phyloP scores from a whole-genome alignment of 352 stramenopile species.

The Globisporangium nagaii region DNA sequence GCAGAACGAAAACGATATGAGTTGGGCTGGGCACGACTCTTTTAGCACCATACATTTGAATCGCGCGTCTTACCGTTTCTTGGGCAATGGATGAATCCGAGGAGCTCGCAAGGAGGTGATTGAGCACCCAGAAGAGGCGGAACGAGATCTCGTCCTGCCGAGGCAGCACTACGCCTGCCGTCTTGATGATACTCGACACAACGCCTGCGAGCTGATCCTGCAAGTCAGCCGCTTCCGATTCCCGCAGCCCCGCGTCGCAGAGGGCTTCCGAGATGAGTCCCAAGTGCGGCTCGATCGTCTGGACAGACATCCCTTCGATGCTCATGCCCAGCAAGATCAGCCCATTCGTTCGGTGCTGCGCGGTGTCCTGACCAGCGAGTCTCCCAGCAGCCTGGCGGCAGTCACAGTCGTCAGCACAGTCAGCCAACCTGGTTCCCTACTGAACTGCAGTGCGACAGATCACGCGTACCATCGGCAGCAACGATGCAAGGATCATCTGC shows the following conservation, averaged over 20 bases:
- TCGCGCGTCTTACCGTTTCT: conserved; percentile 52
- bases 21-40: too few relatives aligned
- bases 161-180: conserved; percentile 29
- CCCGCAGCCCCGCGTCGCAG: conserved; percentile 58
- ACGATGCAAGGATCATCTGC: conserved; percentile 64
- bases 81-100: conserved; percentile 39
- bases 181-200: conserved; percentile 56
- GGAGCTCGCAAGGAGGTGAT: conserved; percentile 57
- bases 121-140: conserved; percentile 79
- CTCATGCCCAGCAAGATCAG: conserved; percentile 77
- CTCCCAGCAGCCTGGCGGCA: conserved; percentile 34
- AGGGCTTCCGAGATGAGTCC: conserved; percentile 69
- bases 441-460: too few relatives aligned
- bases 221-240: conserved; percentile 65
- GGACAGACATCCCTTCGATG: conserved; percentile 66
- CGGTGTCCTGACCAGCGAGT: conserved; percentile 66
- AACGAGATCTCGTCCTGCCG: conserved; percentile 51
- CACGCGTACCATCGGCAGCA: conserved; percentile 64
- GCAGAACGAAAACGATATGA: not conserved
- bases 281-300: conserved; percentile 54
- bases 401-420: not conserved
- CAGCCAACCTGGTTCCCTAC: not conserved
- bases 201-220: conserved; percentile 66
- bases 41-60: too few relatives aligned
- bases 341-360: conserved; percentile 73